phyloP scores from a whole-genome alignment of 2,329 filamentous ascomycete genomes.

The Aspergillus eucalypticola region DNA sequence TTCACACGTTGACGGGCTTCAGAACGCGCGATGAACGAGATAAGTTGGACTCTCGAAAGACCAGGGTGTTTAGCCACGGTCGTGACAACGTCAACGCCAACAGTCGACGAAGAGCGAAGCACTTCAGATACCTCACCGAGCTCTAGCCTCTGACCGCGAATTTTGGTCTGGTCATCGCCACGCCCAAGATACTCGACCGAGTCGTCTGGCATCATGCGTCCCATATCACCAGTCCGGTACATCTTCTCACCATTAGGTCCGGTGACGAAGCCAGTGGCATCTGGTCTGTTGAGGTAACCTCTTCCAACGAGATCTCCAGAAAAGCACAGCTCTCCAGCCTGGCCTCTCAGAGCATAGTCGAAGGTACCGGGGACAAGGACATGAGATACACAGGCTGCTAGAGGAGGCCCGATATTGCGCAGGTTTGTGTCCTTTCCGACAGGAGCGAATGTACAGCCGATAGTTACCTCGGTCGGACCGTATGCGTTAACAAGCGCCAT shows the following conservation, averaged over 20 bases:
- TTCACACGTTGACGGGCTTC: conserved; percentile 13
- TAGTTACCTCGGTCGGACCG: conserved; percentile 39
- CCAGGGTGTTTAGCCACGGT: conserved; percentile 32
- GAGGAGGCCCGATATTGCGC: conserved; percentile 34
- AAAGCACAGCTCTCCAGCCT: conserved; percentile 33
- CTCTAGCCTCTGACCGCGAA: conserved; percentile 79
- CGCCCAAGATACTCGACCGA: conserved; percentile 73
- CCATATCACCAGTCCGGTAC: conserved; percentile 81
- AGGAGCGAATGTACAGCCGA: conserved; percentile 33
- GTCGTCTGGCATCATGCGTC: conserved; percentile 73
- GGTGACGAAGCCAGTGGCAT: conserved; percentile 25
- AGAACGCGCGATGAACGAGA: conserved; percentile 30
- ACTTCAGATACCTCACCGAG: conserved; percentile 65
- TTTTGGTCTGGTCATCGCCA: conserved; percentile 78
- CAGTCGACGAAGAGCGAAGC: conserved; percentile 25
- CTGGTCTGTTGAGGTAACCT: conserved; percentile 32
- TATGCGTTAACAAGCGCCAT: conserved; percentile 35
- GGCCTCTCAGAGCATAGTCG: conserved; percentile 27
- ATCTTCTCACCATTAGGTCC: conserved; percentile 47
- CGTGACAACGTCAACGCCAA: conserved; percentile 29
- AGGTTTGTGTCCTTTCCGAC: conserved; percentile 27
- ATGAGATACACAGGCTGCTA: conserved; percentile 27
- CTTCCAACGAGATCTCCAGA: conserved; percentile 30
- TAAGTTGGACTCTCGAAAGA: conserved; percentile 30
- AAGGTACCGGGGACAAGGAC: conserved; percentile 30